Conservation (phyloP, 495 filamentous ascomycete genomes). For the Alectoria sarmentosa region DNA sequence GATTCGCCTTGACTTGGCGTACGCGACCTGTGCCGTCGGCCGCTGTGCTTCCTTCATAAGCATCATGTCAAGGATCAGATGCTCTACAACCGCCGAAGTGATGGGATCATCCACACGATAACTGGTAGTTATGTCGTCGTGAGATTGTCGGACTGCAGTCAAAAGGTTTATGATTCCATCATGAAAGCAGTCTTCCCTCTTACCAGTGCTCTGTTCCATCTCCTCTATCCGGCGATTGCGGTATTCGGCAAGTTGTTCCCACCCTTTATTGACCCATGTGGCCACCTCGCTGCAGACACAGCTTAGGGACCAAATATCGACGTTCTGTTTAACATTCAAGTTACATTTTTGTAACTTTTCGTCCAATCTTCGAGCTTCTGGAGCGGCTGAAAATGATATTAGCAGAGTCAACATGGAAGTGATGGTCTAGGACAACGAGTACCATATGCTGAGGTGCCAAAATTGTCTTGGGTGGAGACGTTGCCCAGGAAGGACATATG, state of each 20-base stretch:
- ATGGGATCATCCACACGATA: not conserved
- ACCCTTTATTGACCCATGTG: conserved; percentile 35
- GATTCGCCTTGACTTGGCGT: not conserved
- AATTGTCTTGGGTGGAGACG: conserved; percentile 27
- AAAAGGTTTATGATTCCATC: conserved; percentile 34
- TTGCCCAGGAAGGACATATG: conserved; percentile 15
- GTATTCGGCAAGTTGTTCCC: conserved; percentile 32
- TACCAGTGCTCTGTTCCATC: conserved; percentile 20
- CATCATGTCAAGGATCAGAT: not conserved
- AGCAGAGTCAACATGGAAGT: not conserved
- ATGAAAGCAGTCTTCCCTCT: conserved; percentile 38
- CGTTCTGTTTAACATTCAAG: conserved; percentile 22
- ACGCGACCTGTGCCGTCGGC: not conserved
- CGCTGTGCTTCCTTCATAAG: not conserved
- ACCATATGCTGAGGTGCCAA: conserved; percentile 34
- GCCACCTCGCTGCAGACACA: conserved; percentile 41
- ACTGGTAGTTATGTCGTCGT: not conserved
- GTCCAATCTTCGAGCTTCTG: conserved; percentile 32
- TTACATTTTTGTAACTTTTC: conserved; percentile 18
- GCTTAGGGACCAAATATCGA: conserved; percentile 43
- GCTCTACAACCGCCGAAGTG: not conserved
- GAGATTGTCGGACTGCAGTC: not conserved
- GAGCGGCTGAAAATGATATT: conserved; percentile 25
- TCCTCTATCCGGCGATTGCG: conserved; percentile 28
- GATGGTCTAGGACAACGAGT: not conserved